A percentile compares a stretch with the other conserved stretches of the same genome.
phyloP scores from a whole-genome alignment of 495 filamentous ascomycete genomes.

The Neurospora terricola region DNA sequence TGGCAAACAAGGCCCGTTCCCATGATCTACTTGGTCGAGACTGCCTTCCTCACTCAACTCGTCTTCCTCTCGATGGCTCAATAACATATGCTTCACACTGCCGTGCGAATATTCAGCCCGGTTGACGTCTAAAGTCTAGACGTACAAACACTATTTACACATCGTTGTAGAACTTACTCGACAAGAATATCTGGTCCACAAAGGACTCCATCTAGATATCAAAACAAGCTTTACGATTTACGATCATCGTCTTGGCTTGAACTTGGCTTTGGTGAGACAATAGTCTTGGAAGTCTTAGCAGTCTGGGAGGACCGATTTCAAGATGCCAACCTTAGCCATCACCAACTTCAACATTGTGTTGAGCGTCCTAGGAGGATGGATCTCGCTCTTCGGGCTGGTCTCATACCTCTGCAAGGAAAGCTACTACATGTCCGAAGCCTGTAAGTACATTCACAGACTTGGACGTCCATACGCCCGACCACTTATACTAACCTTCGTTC shows the following conservation, averaged over 20 bases:
- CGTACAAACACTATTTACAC: background rate
- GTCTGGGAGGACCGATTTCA: conserved; percentile 4
- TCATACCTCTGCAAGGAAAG: conserved; percentile 84
- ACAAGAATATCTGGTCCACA: background rate
- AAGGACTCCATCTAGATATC: conserved; percentile 12
- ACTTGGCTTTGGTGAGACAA: background rate
- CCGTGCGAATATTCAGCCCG: background rate
- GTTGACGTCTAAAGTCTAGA: background rate
- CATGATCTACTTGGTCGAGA: background rate
- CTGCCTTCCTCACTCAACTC: background rate
- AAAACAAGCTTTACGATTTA: background rate
- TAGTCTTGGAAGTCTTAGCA: background rate
- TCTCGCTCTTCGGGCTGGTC: conserved; percentile 79
- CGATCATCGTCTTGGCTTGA: background rate
- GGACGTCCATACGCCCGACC: background rate
- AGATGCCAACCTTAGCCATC: conserved; percentile 69
- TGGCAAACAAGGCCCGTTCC: background rate
- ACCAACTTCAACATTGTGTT: conserved; percentile 87
- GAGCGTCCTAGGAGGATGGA: conserved; percentile 74
- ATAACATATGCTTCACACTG: background rate
- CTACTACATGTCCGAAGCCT: conserved; percentile 84
- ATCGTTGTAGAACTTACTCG: background rate
- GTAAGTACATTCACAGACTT: conserved; percentile 37
- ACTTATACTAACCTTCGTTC: background rate
- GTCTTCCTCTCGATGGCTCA: background rate